Percentiles rank a stretch among this genome's conserved stretches.
Evolutionary conservation across 2,329 filamentous ascomycete species (phyloP).

Genomic region (Phaeosphaeriaceae sp.): DNA sequence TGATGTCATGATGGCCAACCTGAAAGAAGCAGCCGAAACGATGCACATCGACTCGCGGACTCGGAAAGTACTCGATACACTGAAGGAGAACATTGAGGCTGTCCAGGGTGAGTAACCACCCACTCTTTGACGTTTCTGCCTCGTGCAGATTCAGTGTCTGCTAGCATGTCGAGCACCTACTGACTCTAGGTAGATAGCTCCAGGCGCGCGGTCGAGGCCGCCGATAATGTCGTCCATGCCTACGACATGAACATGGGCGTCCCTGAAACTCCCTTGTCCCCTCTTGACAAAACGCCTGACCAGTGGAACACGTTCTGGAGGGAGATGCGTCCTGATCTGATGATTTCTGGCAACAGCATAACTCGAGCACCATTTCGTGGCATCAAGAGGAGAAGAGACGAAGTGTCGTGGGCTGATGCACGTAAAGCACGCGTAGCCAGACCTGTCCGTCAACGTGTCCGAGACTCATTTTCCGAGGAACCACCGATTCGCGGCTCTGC

Average conservation of each 20-base stretch:
- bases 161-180: neutral
- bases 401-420: conserved; percentile 37
- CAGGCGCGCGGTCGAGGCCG: conserved; percentile 73
- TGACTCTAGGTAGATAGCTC: conserved; percentile 64
- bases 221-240: conserved; percentile 77
- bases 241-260: conserved; percentile 79
- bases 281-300: conserved; percentile 40
- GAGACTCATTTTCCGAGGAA: conserved; percentile 41
- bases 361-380: conserved; percentile 47
- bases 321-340: conserved; percentile 52
- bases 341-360: conserved; percentile 53
- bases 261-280: conserved; percentile 65
- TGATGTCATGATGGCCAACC: conserved; percentile 77
- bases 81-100: conserved; percentile 74
- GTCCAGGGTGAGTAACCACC: conserved; percentile 65
- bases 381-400: conserved; percentile 54
- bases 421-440: conserved; percentile 33
- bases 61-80: conserved; percentile 64
- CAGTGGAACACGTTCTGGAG: conserved; percentile 36
- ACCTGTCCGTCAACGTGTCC: conserved; percentile 33
- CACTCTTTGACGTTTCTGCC: neutral
- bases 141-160: neutral
- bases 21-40: conserved; percentile 69
- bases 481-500: conserved; percentile 23
- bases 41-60: conserved; percentile 59